Evolutionary conservation across 257 asterid genomes (phyloP), one percentile per base, ranked within the genome.

Genomic region (Echium plantagineum): DNA sequence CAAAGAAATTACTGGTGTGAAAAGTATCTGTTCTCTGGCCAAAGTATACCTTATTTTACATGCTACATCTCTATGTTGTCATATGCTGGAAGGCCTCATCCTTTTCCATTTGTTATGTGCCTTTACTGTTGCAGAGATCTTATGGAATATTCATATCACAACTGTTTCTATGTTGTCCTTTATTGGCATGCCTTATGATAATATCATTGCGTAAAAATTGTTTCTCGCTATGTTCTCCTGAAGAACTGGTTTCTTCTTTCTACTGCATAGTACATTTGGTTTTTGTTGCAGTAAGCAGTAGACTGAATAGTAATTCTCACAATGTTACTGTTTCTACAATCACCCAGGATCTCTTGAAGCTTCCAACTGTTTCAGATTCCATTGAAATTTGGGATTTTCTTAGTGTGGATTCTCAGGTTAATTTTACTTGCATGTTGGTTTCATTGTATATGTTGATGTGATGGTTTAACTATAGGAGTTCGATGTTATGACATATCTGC

Each of bases 301-400:
- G n/a, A n/a, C n/a, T n/a, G n/a, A n/a, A n/a, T n/a, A n/a, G n/a
- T n/a, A 5, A 24, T 55, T 30, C 38, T 49, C 31, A 32, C 12
- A 56, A 42, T 58, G 20, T 21, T 22, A 18, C 58, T 69, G 28
- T 66, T 65, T 28, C 58, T 77, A 73, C 62, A 67, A 54, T 31
- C 59, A 5, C 53, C 55, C 90, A 93, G 98, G 85, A 81, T 57
- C 94, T 93, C 76, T 74, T 93, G 83, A 93, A 77, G 83, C 86
- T 89, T 67, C 94, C 97, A 10, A 77, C 84, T 64, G 79, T 89
- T 77, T 93, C 97, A 54, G 69, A 84, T 70, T 84, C 97, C 38
- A 86, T 93, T 63, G 98, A 93, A 81, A 90, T 89, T 64, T 93
- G 98, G 98, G 97, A 93, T 80, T 93, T 93, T 78, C 95, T 86